Conservation (phyloP, 148 eudicot species). For the Vaccinium myrtillus region DNA sequence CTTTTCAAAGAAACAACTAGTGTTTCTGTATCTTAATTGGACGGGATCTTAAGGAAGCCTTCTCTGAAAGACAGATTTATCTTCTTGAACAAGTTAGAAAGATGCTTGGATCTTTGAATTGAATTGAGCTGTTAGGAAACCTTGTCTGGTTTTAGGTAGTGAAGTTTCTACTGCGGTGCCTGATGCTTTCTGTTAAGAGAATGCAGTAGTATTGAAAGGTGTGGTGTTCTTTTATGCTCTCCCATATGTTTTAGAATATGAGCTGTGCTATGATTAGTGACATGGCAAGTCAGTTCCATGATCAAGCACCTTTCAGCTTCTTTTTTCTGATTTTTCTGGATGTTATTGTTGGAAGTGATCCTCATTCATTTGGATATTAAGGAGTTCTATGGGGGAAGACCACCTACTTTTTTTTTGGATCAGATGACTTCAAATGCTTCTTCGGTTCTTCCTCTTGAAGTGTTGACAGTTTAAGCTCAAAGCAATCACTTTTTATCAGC, state of each 20-base stretch:
- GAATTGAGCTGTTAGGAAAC: slow-evolving; percentile 2
- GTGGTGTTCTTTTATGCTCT: not conserved
- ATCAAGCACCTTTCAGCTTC: not conserved
- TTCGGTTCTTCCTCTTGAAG: not conserved
- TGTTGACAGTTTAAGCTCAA: not conserved
- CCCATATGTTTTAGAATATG: not conserved
- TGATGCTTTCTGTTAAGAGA: not conserved
- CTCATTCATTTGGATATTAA: not conserved
- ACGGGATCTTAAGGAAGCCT: not conserved
- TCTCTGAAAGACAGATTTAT: not conserved
- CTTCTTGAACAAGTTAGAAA: not conserved
- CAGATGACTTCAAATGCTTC: slow-evolving; percentile 13
- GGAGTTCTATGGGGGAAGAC: not conserved
- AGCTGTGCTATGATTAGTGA: not conserved
- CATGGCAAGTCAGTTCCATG: not conserved
- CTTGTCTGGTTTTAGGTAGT: not conserved
- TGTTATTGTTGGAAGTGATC: not conserved
- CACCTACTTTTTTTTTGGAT: not conserved
- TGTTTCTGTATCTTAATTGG: not conserved
- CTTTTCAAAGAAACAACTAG: not conserved
- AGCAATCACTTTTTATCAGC: not conserved
- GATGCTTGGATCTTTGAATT: not conserved
- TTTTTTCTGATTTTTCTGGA: not conserved
- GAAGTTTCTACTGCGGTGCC: slow-evolving; percentile 12
- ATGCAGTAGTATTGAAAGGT: not conserved